Base-by-base conservation (phyloP, 257 asterid genomes). In the Dorcoceras hygrometricum region DNA sequence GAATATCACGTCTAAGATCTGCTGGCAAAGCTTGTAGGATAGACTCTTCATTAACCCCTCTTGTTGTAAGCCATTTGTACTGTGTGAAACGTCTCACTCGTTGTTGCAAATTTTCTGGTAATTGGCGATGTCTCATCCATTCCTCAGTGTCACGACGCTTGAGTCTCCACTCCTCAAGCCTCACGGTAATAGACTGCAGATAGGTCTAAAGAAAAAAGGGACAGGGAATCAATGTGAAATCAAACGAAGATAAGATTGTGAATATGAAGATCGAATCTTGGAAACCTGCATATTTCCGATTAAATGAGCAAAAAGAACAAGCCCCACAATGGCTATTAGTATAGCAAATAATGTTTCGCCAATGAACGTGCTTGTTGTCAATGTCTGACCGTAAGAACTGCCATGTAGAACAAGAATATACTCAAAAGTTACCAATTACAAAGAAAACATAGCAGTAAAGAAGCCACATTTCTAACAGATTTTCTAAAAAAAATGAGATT, bases 91-190 rank as follows among this genome's bases (percentile, higher is more conserved):
- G 83, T 50, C 95, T 83, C 23, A 90, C 87, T 0, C 97, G 89
- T 68, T 82, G 83, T 61, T 75, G 84, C 39, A 90, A 74, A 71
- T 63, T 81, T 29, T 79, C 81, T 0, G 97, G 96, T 56, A 90
- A 96, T 46, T 90, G 90, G 34, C 96, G 93, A 70, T 90, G 97
- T 69, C 78, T 82, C 97, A 90, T 90, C 97, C 97, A 90, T 73
- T 88, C 96, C 80, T 90, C 97, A 3, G 96, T 90, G 69, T 90
- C 97, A 27, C 95, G 77, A 24, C 95, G 86, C 75, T 83, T 89
- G 6, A 90, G 84, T 55, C 97, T 84, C 97, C 97, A 90, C 70
- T 90, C 96, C 78, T 90, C 97, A 23, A 86, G 96, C 84, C 96
- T 86, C 89, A 90, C 95, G 22, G 95, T 88, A 69, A 84, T 74